Evolutionary conservation across 495 filamentous ascomycete genomes (phyloP).

Genomic region (Trichoderma virens): DNA sequence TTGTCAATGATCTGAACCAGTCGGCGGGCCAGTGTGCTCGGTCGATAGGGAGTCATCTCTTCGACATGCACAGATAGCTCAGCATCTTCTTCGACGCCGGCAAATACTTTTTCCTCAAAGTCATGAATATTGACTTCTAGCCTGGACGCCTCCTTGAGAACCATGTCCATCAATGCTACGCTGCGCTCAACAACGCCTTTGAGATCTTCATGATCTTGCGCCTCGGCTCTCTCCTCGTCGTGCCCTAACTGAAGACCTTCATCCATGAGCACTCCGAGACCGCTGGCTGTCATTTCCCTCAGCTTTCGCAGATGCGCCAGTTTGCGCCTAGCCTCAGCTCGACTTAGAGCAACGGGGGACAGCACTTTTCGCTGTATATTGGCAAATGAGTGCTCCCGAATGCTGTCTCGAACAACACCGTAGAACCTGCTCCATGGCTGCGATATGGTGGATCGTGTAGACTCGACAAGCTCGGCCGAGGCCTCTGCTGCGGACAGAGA

Average conservation of each 20-base stretch:
- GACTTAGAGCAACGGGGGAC: conserved; percentile 61
- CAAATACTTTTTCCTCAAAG: conserved; percentile 70
- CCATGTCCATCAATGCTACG: conserved; percentile 71
- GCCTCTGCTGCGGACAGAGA: conserved; percentile 2
- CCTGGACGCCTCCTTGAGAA: conserved; percentile 53
- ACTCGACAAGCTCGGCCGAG: conserved; percentile 2
- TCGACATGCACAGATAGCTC: conserved; percentile 39
- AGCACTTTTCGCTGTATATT: conserved; percentile 55
- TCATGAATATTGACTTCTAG: conserved; percentile 49
- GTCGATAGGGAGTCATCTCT: conserved; percentile 29
- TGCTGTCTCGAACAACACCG: conserved; percentile 62
- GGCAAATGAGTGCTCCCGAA: conserved; percentile 51
- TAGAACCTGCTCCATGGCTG: conserved; percentile 73
- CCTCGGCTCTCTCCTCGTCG: conserved; percentile 30
- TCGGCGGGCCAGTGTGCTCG: conserved; percentile 54
- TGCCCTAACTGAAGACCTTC: conserved; percentile 61
- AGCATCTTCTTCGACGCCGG: conserved; percentile 52
- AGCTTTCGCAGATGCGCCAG: conserved; percentile 56
- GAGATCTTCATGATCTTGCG: conserved; percentile 52
- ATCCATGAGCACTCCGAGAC: conserved; percentile 76
- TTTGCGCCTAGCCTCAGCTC: conserved; percentile 63
- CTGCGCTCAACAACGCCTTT: conserved; percentile 61
- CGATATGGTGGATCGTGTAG: conserved; percentile 25
- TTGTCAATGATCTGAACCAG: conserved; percentile 61
- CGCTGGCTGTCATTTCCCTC: conserved; percentile 73